Evolutionary conservation across 2,329 filamentous ascomycete species (phyloP).

Genomic region (Diaporthe citriasiana): DNA sequence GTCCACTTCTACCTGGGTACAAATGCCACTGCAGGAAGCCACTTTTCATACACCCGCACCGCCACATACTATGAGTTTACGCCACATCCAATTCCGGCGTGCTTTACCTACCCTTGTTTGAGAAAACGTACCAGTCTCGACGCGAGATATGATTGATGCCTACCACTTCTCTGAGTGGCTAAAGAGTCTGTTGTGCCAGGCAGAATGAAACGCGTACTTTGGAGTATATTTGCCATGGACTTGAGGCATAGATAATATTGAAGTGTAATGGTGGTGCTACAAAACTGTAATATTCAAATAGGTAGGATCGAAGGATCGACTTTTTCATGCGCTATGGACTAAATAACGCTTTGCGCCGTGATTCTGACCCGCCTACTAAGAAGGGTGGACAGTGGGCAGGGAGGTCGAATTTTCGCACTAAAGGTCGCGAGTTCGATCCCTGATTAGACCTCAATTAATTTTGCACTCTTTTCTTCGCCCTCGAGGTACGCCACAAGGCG

Average conservation of each 20-base stretch:
- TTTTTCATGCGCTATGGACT: too few relatives aligned
- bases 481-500: too few relatives aligned
- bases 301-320: neutral
- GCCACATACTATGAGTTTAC: neutral
- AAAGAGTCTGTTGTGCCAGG: neutral
- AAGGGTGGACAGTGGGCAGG: too few relatives aligned
- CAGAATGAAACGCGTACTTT: neutral
- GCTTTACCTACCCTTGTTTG: neutral
- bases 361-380: too few relatives aligned
- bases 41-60: neutral
- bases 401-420: too few relatives aligned
- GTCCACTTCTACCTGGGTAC: neutral
- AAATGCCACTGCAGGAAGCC: neutral
- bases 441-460: too few relatives aligned
- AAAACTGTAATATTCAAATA: neutral
- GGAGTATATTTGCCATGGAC: neutral
- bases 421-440: too few relatives aligned
- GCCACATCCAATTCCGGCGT: neutral
- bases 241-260: neutral
- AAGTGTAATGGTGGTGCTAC: neutral
- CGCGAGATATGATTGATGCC: neutral
- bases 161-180: neutral
- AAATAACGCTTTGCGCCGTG: too few relatives aligned
- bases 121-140: too few relatives aligned
- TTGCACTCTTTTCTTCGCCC: too few relatives aligned